Conservation (phyloP, 306 rosid genomes). For the Morella rubra region DNA sequence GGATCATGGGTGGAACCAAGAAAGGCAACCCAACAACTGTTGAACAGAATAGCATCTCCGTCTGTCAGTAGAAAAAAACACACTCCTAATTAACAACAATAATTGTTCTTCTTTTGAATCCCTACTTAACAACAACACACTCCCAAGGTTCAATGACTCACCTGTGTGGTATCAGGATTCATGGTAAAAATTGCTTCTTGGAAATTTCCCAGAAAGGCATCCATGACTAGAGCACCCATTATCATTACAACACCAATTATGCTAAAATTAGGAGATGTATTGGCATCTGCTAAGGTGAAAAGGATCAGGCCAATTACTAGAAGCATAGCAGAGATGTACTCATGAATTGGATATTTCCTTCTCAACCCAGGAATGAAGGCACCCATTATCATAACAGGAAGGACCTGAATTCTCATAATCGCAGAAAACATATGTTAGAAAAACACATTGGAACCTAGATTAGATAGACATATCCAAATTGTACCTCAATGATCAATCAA, state of each 20-base stretch:
- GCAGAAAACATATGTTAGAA: not conserved
- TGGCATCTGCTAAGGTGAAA: conserved; percentile 67
- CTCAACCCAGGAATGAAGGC: conserved; percentile 66
- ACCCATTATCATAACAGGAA: conserved; percentile 70
- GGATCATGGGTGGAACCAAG: conserved; percentile 53
- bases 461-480: not conserved
- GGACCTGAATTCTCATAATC: conserved; percentile 40
- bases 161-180: conserved; percentile 65
- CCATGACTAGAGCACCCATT: conserved; percentile 59
- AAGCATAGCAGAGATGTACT: conserved; percentile 53
- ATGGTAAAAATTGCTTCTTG: conserved; percentile 66
- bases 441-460: not conserved
- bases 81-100: not conserved
- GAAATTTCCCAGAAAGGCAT: conserved; percentile 60
- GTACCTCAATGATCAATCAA: not conserved
- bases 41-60: conserved; percentile 68
- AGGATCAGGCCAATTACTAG: conserved; percentile 59
- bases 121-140: too few species aligned
- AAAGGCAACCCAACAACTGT: conserved; percentile 61
- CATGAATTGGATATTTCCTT: conserved; percentile 55
- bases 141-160: conserved; percentile 6
- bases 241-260: conserved; percentile 55
- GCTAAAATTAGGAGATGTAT: conserved; percentile 63
- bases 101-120: too few species aligned
- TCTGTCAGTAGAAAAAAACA: conserved; percentile 33